Percentiles rank a stretch among this genome's conserved stretches.
Evolutionary conservation across 2,329 filamentous ascomycete species (phyloP).

Genomic region (Colletotrichum sansevieriae): DNA sequence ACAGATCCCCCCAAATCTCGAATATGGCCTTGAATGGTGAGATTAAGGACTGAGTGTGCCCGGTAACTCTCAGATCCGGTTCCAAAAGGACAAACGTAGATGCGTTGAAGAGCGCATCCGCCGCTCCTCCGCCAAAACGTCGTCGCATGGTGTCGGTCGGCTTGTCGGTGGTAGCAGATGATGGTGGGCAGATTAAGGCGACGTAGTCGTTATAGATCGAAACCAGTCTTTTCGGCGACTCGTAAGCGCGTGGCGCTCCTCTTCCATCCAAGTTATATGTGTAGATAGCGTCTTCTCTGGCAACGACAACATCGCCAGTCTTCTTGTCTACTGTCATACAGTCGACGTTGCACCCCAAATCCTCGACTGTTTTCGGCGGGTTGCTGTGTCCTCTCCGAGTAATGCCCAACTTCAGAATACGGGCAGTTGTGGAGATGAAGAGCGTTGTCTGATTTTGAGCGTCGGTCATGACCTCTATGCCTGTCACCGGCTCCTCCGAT

Average conservation of each 20-base stretch:
- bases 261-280: slow-evolving; percentile 89
- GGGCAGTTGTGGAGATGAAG: slow-evolving; percentile 91
- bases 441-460: slow-evolving; percentile 75
- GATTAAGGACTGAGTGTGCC: slow-evolving; percentile 87
- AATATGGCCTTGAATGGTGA: slow-evolving; percentile 86
- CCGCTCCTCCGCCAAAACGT: slow-evolving; percentile 76
- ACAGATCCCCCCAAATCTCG: slow-evolving; percentile 91
- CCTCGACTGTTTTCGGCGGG: slow-evolving; percentile 88
- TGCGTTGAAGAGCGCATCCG: slow-evolving; percentile 86
- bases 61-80: slow-evolving; percentile 88
- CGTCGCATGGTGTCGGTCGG: slow-evolving; percentile 73
- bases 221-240: slow-evolving; percentile 88
- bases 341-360: slow-evolving; percentile 89
- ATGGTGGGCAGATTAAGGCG: slow-evolving; percentile 83
- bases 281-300: slow-evolving; percentile 94
- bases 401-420: slow-evolving; percentile 88
- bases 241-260: slow-evolving; percentile 90
- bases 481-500: slow-evolving; percentile 95
- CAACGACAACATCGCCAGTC: slow-evolving; percentile 90
- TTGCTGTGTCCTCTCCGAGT: slow-evolving; percentile 91
- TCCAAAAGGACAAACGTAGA: slow-evolving; percentile 94
- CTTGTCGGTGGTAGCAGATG: slow-evolving; percentile 62
- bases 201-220: slow-evolving; percentile 87
- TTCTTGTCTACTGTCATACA: slow-evolving; percentile 91
- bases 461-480: slow-evolving; percentile 80